Base-by-base conservation (phyloP, 352 stramenopile species). In the Hyaloperonospora arabidopsidis region DNA sequence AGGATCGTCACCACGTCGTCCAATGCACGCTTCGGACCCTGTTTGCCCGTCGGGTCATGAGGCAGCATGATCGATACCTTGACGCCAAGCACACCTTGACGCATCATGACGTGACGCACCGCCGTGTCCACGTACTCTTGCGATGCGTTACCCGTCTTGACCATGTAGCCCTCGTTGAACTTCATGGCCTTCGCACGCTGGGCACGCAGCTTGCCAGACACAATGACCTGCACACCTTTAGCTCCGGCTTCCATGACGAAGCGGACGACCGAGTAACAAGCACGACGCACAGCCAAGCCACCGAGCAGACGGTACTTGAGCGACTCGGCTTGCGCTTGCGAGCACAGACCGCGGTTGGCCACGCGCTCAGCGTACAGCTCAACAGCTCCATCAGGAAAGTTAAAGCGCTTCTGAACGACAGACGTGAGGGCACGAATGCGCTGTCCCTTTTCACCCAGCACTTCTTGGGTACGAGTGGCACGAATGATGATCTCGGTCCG, bases 101-200 rank as follows among this genome's bases (percentile, higher is more conserved):
- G 88, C 96, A 99, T 99, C 39, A 98, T 76, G 40, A 99, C 96
- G 89, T 99, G 97, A 71, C 97, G 90, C 54, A 98, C 95, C 49
- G 97, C 97, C 61, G 81, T 89, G 84, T 99, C 96, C 53, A 98
- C 97, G 89, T 99, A 99, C 57, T 99, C 96, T 63, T 88, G 75
- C 70, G 91, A 95, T 41, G 96, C 95, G 76, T 99, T 97, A 83
- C 97, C 97, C 28, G 95, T 98, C 89, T 99, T 99, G 84, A 99
- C 98, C 97, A 99, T 99, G 91, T 99, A 99, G 45, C 97, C 97
- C 63, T 99, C 96, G 69, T 97, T 97, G 83, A 99, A 99, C 84
- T 99, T 99, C 97, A 99, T 99, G 46, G 89, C 88, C 90, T 99
- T 99, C 68, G 97, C 97, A 97, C 97, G 94, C 80, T 98, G 96